Evolutionary conservation across 1,139 yeast genomes (phyloP), one percentile per base, ranked within the genome.

Genomic region (Zygoascus sp.): DNA sequence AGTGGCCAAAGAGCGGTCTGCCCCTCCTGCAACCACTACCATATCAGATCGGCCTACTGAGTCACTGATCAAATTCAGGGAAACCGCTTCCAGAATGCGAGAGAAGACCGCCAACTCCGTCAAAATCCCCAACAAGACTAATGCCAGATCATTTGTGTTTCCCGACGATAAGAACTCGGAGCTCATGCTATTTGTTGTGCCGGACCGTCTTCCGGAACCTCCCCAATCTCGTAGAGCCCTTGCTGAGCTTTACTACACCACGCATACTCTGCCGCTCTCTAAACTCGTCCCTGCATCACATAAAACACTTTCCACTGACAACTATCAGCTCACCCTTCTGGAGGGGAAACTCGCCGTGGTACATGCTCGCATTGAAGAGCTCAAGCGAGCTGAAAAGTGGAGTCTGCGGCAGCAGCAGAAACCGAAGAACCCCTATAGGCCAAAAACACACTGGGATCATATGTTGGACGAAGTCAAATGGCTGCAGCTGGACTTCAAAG

Each of bases 341-440:
- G 99, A 92, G 62, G 96, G 97, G 7, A 86, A 90, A 61, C 80
- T 92, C 8, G 88, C 96, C 0, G 96, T 89, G n/a, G 79, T 88
- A 13, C 86, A 88, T 58, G 86, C 95, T 2, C 76, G 97, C 49
- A 90, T 94, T 41, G 98, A 92, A 60, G 97, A 90, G 62, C 72
- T 94, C 51, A 87, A 89, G 61, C 73, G 95, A 46, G 83, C 83
- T 49, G 87, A 88, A 5, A 81, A 85, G 58, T 94, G 98, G 98
- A 84, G 96, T 22, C 70, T 90, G 48, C 75, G 96, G 44, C 98
- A 94, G 63, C 96, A 95, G 1, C 73, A 77, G 46, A 75, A 77
- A 53, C 82, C 75, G 57, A 63, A 73, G 21, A 95, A 88, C 53
- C 97, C 97, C 0, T 76, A 79, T 45, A 65, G 75, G 8, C 62